Evolutionary conservation across 2,329 filamentous ascomycete genomes (phyloP), one percentile per base, ranked within the genome.

Genomic region (Talaromyces marneffei): DNA sequence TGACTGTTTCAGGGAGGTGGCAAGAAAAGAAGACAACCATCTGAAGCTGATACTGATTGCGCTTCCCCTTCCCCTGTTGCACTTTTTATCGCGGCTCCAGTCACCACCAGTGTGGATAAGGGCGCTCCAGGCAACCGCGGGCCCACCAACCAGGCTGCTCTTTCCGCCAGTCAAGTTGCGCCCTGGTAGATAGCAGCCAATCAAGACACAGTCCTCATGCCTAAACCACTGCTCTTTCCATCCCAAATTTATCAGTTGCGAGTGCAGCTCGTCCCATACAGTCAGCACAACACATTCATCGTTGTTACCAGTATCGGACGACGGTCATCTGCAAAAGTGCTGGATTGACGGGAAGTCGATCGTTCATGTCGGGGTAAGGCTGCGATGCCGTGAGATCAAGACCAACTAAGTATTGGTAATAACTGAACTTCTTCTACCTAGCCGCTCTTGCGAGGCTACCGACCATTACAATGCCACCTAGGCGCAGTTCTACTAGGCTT

Each of bases 401-500:
- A 14, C 29, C 27, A 4, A 16, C 33, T n/a, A n/a, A n/a, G n/a
- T n/a, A n/a, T n/a, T n/a, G n/a, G n/a, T 5, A 14, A 1, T 20
- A 2, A 33, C 29, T 52, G 23, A 33, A 2, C n/a, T 33, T 52
- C 48, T 33, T 23, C 9, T 5, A 4, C 10, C n/a, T 20, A 33
- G 27, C 20, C 29, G 7, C 44, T 27, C 40, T 31, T 16, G 48
- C 27, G 25, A 39, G 39, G 23, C 9, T 27, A n/a, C 6, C 35
- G 27, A 16, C 40, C n/a, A 5, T 48, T 23, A 27, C 27, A 31
- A 39, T 54, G 16, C 25, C 60, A 2, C 60, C 66, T 14, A 65
- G 68, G 62, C 69, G 69, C 39, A 69, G 64, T 44, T 71, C 69
- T 29, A 46, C 61, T 40, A 66, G 69, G 64, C 55, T 70, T 20